Percentiles rank a stretch among this genome's conserved stretches.
These are phyloP conservation scores for Spathaspora passalidarum DNA, from an alignment of 805 yeast species.

Conservation along the genomic window DNA sequence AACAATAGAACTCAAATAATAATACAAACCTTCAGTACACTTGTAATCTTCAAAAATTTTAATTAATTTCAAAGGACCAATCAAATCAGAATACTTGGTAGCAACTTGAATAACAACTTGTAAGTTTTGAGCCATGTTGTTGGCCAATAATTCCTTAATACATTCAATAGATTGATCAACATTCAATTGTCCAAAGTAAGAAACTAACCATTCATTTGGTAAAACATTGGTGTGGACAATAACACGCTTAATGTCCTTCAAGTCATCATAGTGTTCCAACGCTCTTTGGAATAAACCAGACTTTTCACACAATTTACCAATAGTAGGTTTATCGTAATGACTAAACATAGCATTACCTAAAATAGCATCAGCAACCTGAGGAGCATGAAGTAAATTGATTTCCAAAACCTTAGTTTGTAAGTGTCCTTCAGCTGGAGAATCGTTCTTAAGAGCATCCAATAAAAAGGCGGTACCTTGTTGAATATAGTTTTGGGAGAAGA, in stretches of 20 bases:
- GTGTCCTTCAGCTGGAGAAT: slow-evolving; percentile 92
- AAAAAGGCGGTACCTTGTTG: slow-evolving; percentile 98
- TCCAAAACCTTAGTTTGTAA: slow-evolving; percentile 93
- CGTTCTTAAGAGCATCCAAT: slow-evolving; percentile 91
- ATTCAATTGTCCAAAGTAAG: slow-evolving; percentile 88
- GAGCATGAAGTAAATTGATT: slow-evolving; percentile 90
- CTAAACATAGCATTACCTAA: slow-evolving; percentile 93
- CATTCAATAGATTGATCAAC: slow-evolving; percentile 91
- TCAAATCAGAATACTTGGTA: slow-evolving; percentile 89
- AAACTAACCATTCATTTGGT: slow-evolving; percentile 91
- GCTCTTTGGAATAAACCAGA: slow-evolving; percentile 97
- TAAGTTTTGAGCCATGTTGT: slow-evolving; percentile 77
- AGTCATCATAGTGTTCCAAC: slow-evolving; percentile 90
- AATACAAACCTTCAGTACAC: slow-evolving; percentile 90
- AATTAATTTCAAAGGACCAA: slow-evolving; percentile 82
- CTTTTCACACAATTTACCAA: slow-evolving; percentile 90
- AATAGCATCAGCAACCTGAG: slow-evolving; percentile 99
- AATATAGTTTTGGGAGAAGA: slow-evolving; percentile 87
- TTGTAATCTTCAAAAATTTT: slow-evolving; percentile 91
- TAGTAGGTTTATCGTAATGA: slow-evolving; percentile 90
- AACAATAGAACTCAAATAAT: slow-evolving; percentile 89
- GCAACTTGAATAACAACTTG: slow-evolving; percentile 96
- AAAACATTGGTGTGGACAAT: slow-evolving; percentile 81
- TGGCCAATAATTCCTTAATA: slow-evolving; percentile 77
- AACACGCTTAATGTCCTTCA: slow-evolving; percentile 93